Conservation (phyloP, 2,329 filamentous ascomycete species). For the Arthrobotrys pseudoclavata region DNA sequence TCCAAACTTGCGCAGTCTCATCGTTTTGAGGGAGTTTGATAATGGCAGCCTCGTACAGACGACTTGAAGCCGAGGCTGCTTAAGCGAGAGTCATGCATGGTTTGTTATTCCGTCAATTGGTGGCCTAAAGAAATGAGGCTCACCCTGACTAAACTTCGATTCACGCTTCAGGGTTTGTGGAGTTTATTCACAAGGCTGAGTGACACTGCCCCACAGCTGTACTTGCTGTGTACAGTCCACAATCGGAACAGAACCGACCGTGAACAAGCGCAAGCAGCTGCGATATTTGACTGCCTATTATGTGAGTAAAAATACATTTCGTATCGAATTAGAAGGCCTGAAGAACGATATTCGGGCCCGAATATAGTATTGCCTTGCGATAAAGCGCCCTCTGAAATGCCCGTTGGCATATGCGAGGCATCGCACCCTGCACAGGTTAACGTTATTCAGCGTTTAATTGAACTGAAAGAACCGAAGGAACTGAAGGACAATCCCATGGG, state of each 20-base stretch:
- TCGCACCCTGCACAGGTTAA: background rate
- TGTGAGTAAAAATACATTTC: background rate
- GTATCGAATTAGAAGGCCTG: conserved; percentile 8
- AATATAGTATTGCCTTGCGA: conserved; percentile 9
- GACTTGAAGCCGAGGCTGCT: conserved; percentile 41
- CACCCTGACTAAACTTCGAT: conserved; percentile 6
- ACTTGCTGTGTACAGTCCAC: background rate
- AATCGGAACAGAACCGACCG: background rate
- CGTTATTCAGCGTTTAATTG: conserved; percentile 31
- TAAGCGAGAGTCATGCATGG: conserved; percentile 52
- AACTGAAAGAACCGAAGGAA: background rate
- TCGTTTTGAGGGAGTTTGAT: conserved; percentile 25
- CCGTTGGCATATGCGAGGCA: conserved; percentile 2
- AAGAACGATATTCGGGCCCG: conserved; percentile 20
- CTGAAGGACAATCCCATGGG: conserved; percentile 28
- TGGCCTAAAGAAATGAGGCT: conserved; percentile 29
- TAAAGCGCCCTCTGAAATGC: background rate
- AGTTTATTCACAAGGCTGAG: conserved; percentile 38
- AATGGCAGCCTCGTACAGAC: conserved; percentile 41
- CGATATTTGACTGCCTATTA: conserved; percentile 12
- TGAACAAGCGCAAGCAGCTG: conserved; percentile 10
- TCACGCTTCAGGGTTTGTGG: background rate
- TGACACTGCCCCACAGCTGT: conserved; percentile 29
- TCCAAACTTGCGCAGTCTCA: background rate
- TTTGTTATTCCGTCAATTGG: conserved; percentile 27